A percentile compares a stretch with the other conserved stretches of the same genome.
Conservation (phyloP, 2,329 filamentous ascomycete species). For the Tolypocladium sp. region DNA sequence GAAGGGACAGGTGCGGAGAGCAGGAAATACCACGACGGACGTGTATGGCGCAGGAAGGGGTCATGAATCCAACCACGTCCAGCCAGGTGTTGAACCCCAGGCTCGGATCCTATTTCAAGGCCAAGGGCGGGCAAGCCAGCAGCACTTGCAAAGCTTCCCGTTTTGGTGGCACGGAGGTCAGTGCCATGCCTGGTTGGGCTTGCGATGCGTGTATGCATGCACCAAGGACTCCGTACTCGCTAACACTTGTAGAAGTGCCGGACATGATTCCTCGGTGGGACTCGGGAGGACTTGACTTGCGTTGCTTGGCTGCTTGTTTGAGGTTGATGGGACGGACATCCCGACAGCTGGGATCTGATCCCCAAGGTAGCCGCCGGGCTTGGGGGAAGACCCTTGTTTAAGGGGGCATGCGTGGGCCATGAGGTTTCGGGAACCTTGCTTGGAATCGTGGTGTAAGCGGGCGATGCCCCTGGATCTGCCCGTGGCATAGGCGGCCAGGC, state of each 20-base stretch:
- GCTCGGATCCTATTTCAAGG: neutral
- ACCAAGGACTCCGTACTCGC: neutral
- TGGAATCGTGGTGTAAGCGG: neutral
- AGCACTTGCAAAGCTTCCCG: neutral
- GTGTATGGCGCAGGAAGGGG: neutral
- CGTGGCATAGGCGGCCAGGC: neutral
- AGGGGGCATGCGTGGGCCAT: neutral
- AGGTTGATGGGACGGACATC: constrained; percentile 36
- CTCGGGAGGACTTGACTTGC: neutral
- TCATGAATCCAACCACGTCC: neutral
- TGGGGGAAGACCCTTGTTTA: neutral
- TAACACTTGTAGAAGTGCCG: neutral
- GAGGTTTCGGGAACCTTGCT: neutral
- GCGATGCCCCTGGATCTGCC: neutral
- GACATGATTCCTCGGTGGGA: neutral
- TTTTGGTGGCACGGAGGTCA: neutral
- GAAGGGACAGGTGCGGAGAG: neutral
- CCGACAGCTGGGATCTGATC: constrained; percentile 28
- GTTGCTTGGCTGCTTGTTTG: constrained; percentile 29
- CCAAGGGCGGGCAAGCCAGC: neutral
- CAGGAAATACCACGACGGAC: neutral
- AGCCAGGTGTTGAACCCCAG: neutral
- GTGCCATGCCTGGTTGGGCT: neutral
- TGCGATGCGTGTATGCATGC: neutral
- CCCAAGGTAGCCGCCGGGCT: constrained; percentile 11